A percentile compares a stretch with the other conserved stretches of the same genome.
Conservation (phyloP, 108 stramenopile genomes). For the Aurantiochytrium sp. region DNA sequence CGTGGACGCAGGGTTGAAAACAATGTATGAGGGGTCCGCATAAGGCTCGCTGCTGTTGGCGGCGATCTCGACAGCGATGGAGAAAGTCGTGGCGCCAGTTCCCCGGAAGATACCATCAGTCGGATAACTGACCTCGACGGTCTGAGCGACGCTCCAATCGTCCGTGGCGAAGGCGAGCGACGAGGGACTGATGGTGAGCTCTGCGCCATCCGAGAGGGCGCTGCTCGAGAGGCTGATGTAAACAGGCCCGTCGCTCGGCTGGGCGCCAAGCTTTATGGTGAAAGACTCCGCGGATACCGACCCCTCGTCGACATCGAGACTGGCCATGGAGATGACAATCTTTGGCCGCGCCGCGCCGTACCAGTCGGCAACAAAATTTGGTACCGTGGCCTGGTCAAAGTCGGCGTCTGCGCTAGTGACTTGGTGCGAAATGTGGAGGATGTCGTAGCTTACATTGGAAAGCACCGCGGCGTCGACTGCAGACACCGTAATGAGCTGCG, state of each 20-base stretch:
- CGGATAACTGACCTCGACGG: neutral
- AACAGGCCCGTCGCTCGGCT: neutral
- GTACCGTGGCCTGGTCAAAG: neutral
- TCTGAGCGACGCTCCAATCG: neutral
- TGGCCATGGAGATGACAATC: neutral
- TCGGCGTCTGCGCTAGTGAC: neutral
- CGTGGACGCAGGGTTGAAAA: neutral
- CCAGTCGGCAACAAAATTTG: neutral
- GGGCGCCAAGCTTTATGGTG: neutral
- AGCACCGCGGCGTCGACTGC: slow-evolving; percentile 35
- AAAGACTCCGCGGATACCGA: neutral
- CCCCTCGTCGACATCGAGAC: neutral
- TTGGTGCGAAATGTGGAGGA: neutral
- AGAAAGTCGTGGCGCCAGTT: neutral
- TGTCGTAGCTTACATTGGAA: neutral
- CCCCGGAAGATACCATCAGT: neutral
- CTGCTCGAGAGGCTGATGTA: neutral
- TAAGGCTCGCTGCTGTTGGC: neutral
- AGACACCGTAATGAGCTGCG: slow-evolving; percentile 29
- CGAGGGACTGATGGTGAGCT: neutral
- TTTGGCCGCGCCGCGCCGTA: neutral
- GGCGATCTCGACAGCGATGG: neutral
- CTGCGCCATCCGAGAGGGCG: neutral
- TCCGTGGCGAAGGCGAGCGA: neutral
- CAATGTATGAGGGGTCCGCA: neutral